Evolutionary conservation across 1,139 yeast species (phyloP), one percentile per base, ranked within the genome.

Genomic region (Yarrowia galli): DNA sequence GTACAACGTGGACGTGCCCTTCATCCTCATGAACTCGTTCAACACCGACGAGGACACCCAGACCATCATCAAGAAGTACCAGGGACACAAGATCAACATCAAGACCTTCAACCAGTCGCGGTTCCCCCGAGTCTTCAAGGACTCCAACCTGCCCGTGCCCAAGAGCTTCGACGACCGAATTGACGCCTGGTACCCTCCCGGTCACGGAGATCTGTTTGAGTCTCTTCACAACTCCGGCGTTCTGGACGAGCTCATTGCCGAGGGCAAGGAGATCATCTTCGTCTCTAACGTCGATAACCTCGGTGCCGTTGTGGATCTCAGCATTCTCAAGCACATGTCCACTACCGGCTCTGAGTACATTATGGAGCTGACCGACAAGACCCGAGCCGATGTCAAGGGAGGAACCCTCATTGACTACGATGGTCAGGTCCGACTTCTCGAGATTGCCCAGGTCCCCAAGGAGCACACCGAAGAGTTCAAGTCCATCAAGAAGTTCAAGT

Each of bases 381-480:
- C 99, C 68, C 89, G 99, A 81, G 99, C 99, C 63, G 99, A 95
- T 80, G 99, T 95, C 76, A 95, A 95, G 83, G 99, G 99, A 83
- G 99, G 99, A 84, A 95, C 99, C 74, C 87, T 95, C 79, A 93
- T 95, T 79, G 92, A 92, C 81, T 95, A 96, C 80, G 96, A 92
- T 74, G 98, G 98, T 71, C 89, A 89, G 76, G 97, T 95, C 70
- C 88, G 98, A 81, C 86, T 95, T 77, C 85, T 95, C 76, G 99
- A 95, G 82, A 95, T 96, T 75, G 99, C 99, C 64, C 99, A 95
- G 83, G 99, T 95, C 71, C 98, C 99, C 78, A 92, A 92, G 81
- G 98, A 93, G 79, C 99, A 95, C 79, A 96, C 92, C 71, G 99
- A 96, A 82, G 99, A 95, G 78, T 95, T 95, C 85, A 95, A 95